These are phyloP conservation scores for Dactylellina sp. DNA, from an alignment of 2,329 filamentous ascomycete species.

Conservation along the genomic window DNA sequence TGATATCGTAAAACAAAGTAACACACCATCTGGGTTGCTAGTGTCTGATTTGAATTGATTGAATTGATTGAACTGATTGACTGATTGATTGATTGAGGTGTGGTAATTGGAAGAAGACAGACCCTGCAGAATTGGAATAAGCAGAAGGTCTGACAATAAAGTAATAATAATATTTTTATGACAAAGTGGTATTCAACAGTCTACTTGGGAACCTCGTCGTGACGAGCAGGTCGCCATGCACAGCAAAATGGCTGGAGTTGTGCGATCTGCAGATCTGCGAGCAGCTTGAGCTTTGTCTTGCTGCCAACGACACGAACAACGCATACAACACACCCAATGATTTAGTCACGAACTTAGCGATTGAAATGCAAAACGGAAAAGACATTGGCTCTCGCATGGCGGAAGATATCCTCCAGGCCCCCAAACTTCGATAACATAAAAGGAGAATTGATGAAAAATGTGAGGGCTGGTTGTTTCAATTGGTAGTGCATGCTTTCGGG, in stretches of 20 bases:
- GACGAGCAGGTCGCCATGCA: neutral
- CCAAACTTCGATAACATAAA: no score
- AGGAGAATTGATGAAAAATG: slow-evolving; percentile 4
- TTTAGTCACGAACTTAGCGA: neutral
- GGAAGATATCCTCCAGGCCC: neutral
- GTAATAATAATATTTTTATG: neutral
- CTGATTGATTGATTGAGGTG: slow-evolving; percentile 26
- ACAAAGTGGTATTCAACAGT: no score
- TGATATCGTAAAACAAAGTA: slow-evolving; percentile 3
- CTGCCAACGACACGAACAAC: slow-evolving; percentile 53
- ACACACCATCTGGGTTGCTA: slow-evolving; percentile 6
- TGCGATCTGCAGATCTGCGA: slow-evolving; percentile 55
- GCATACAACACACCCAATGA: slow-evolving; percentile 43
- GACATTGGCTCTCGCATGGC: neutral
- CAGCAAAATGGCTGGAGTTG: slow-evolving; percentile 24
- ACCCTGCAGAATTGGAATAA: slow-evolving; percentile 12
- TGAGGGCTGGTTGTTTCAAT: slow-evolving; percentile 10
- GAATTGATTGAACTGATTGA: slow-evolving; percentile 20
- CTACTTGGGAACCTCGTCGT: no score
- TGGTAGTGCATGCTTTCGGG: slow-evolving; percentile 29
- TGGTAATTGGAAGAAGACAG: slow-evolving; percentile 8
- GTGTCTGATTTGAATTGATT: slow-evolving; percentile 27
- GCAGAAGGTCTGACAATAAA: neutral
- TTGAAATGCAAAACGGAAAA: neutral
- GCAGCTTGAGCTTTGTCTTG: slow-evolving; percentile 24